Evolutionary conservation across 2,329 filamentous ascomycete genomes (phyloP).

Genomic region (Lizonia empirigonia): DNA sequence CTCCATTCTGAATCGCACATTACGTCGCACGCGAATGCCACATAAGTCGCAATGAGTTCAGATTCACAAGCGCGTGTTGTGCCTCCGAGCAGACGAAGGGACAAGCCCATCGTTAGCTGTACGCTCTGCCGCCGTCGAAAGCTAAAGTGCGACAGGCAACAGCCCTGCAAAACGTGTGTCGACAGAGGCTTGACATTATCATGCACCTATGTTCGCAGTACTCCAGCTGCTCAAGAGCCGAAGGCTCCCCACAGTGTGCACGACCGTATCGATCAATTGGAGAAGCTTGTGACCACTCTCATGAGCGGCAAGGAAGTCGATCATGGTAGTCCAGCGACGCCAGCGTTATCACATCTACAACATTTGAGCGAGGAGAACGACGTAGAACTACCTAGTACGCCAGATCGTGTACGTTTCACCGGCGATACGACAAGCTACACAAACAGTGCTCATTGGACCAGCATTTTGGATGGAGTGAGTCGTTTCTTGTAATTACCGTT

Average conservation of each 20-base stretch:
- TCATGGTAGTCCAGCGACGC: constrained; percentile 3
- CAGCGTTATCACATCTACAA: constrained; percentile 8
- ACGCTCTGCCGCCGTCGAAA: constrained; percentile 25
- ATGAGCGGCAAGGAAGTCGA: constrained; percentile 35
- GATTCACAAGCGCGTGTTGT: constrained; percentile 25
- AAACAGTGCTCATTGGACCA: constrained; percentile 45
- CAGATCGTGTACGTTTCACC: constrained; percentile 38
- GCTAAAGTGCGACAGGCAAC: constrained; percentile 46
- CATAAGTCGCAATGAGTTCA: constrained; percentile 21
- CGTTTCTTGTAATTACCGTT: not conserved
- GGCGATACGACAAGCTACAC: constrained; percentile 40
- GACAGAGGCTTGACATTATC: constrained; percentile 45
- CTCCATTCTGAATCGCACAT: not conserved
- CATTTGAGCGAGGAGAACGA: constrained; percentile 19
- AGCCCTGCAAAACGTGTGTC: constrained; percentile 46
- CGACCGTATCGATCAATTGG: constrained; percentile 46
- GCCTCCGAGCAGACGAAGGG: constrained; percentile 35
- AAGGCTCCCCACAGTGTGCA: constrained; percentile 40
- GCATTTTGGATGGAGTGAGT: constrained; percentile 44
- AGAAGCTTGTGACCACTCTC: constrained; percentile 44
- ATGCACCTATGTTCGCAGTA: constrained; percentile 37
- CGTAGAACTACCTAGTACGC: constrained; percentile 29
- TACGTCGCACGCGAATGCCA: not conserved
- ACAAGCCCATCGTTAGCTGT: constrained; percentile 38
- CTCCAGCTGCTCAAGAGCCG: constrained; percentile 26